Conservation (phyloP, 1,284 basidiomycete genomes). For the Sphaerobolus stellatus region DNA sequence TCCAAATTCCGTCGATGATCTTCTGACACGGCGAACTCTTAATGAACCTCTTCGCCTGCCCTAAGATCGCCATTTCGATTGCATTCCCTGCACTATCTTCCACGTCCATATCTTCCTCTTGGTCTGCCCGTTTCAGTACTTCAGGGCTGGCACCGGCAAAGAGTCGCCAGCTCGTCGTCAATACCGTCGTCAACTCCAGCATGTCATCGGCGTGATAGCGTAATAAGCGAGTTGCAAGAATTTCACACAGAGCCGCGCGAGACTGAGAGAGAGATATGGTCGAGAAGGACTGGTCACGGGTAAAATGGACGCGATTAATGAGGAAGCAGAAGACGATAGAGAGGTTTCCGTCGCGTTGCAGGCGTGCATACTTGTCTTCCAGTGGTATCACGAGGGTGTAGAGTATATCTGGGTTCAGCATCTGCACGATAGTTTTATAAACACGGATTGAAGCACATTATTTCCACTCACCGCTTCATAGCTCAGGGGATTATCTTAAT, state of each 20-base stretch:
- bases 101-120: constrained; percentile 69
- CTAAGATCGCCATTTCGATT: constrained; percentile 87
- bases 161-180: constrained; percentile 87
- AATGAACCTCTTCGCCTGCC: constrained; percentile 83
- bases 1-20: constrained; percentile 81
- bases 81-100: constrained; percentile 84
- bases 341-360: constrained; percentile 66
- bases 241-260: constrained; percentile 83
- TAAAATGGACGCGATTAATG: constrained; percentile 85
- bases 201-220: constrained; percentile 75
- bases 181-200: constrained; percentile 73
- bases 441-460: constrained; percentile 10
- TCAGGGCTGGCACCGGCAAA: constrained; percentile 78
- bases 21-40: constrained; percentile 84
- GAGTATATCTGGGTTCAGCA: constrained; percentile 79
- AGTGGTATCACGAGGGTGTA: constrained; percentile 81
- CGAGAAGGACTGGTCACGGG: constrained; percentile 67
- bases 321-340: constrained; percentile 86
- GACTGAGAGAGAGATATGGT: constrained; percentile 69
- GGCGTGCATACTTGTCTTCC: constrained; percentile 65
- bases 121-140: constrained; percentile 59
- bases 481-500: constrained; percentile 69
- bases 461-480: constrained; percentile 59
- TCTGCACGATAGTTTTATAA: constrained; percentile 37
- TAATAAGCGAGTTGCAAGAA: constrained; percentile 81